phyloP scores from a whole-genome alignment of 2,329 filamentous ascomycete genomes.

The Alternaria triticina region DNA sequence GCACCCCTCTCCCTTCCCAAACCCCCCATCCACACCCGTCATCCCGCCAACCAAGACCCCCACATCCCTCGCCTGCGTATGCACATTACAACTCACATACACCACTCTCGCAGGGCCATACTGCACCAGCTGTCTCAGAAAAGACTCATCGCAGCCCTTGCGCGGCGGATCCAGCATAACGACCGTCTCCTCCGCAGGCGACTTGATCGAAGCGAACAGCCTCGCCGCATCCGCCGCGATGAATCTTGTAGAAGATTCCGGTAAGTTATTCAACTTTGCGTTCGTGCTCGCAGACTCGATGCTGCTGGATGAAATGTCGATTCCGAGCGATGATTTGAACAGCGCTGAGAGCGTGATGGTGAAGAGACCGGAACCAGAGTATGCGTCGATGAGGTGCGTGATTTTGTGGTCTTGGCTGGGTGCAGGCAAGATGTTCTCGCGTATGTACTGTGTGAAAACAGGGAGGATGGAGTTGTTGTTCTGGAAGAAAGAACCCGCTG shows the following conservation, averaged over 20 bases:
- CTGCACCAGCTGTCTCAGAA: conserved; percentile 78
- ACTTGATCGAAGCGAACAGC: conserved; percentile 78
- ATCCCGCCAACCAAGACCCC: conserved; percentile 82
- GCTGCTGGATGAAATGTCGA: conserved; percentile 82
- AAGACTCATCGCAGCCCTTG: conserved; percentile 89
- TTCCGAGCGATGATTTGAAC: conserved; percentile 81
- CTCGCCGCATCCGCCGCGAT: conserved; percentile 85
- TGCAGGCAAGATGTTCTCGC: conserved; percentile 72
- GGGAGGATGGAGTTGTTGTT: conserved; percentile 99
- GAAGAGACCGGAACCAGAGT: conserved; percentile 96
- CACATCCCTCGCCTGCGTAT: conserved; percentile 93
- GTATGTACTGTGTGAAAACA: conserved; percentile 84
- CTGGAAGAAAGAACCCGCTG: conserved; percentile 95
- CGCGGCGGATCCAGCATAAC: conserved; percentile 97
- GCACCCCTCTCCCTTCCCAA: conserved; percentile 46
- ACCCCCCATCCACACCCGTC: conserved; percentile 47
- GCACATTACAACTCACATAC: conserved; percentile 97
- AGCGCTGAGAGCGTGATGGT: conserved; percentile 88
- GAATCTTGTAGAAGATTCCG: conserved; percentile 74
- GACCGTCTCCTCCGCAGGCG: conserved; percentile 80
- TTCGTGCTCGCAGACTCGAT: conserved; percentile 82
- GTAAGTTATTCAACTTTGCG: conserved; percentile 75
- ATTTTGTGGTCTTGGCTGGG: conserved; percentile 52
- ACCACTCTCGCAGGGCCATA: conserved; percentile 82
- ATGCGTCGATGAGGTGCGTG: conserved; percentile 93